Conservation (phyloP, 2,329 filamentous ascomycete genomes). For the Curvularia spicifera region DNA sequence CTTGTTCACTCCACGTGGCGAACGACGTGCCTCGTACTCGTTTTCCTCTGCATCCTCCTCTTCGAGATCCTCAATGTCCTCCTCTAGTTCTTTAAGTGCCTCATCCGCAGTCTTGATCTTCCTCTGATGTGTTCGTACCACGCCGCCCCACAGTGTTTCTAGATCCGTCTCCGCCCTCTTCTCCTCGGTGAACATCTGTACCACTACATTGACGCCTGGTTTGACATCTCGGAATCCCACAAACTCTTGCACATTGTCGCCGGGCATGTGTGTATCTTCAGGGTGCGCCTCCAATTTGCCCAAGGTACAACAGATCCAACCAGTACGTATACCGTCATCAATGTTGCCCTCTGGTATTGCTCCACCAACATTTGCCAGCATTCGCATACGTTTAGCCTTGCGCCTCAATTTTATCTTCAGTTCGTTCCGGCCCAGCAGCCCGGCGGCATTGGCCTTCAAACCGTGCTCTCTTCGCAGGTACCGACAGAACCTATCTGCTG, state of each 20-base stretch:
- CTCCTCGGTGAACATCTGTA: constrained; percentile 75
- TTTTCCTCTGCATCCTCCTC: constrained; percentile 19
- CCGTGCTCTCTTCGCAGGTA: constrained; percentile 79
- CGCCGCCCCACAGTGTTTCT: constrained; percentile 67
- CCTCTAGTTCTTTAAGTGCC: constrained; percentile 31
- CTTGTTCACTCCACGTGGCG: neutral
- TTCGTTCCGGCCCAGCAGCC: constrained; percentile 87
- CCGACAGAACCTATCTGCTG: constrained; percentile 85
- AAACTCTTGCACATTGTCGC: constrained; percentile 59
- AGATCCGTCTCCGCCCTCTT: constrained; percentile 71
- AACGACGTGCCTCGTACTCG: constrained; percentile 10
- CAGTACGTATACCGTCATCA: constrained; percentile 88
- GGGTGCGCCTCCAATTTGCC: constrained; percentile 69
- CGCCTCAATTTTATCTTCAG: constrained; percentile 84
- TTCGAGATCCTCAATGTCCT: constrained; percentile 32
- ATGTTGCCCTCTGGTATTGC: constrained; percentile 60
- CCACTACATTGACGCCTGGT: constrained; percentile 67
- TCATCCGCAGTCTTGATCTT: constrained; percentile 46
- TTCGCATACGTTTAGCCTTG: constrained; percentile 79
- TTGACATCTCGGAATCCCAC: constrained; percentile 75
- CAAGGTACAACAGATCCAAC: constrained; percentile 95
- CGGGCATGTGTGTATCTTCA: constrained; percentile 41
- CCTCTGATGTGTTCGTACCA: constrained; percentile 52
- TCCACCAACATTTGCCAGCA: constrained; percentile 74
- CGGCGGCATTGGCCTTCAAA: constrained; percentile 80